Conservation (phyloP, 2,329 filamentous ascomycete genomes). For the Trichoderma sp. region DNA sequence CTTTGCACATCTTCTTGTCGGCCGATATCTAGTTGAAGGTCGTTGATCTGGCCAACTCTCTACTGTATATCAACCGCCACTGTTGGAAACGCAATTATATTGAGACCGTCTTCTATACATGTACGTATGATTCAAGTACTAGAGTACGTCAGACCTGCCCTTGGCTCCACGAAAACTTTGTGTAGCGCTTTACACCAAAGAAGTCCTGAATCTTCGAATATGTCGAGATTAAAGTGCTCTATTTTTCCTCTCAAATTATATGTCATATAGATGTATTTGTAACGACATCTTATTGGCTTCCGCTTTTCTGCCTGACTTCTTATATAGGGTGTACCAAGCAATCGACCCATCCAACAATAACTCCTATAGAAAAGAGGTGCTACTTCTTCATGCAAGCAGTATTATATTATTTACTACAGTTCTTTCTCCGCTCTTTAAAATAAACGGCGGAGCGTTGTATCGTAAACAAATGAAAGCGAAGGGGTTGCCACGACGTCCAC, state of each 20-base stretch:
- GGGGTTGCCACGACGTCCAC: neutral
- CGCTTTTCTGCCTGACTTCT: too few species aligned
- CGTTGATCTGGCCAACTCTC: neutral
- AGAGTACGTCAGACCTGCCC: neutral
- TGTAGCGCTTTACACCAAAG: neutral
- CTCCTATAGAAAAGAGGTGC: too few species aligned
- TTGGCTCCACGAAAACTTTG: neutral
- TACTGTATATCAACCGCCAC: neutral
- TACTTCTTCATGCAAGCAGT: too few species aligned
- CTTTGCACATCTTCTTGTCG: neutral
- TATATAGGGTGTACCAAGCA: too few species aligned
- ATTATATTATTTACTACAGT: too few species aligned
- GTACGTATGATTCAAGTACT: neutral
- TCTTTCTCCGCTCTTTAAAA: too few species aligned
- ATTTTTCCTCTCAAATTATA: neutral
- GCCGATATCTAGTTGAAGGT: neutral
- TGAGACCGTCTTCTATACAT: neutral
- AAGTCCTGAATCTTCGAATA: neutral
- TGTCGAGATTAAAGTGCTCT: neutral
- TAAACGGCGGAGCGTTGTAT: neutral
- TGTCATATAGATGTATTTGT: too few species aligned
- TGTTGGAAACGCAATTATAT: neutral
- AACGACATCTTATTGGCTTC: too few species aligned
- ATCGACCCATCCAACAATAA: too few species aligned
- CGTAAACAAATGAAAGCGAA: neutral